These are phyloP conservation scores for Pythium plurisporium DNA, from an alignment of 352 stramenopile species.

Conservation along the genomic window DNA sequence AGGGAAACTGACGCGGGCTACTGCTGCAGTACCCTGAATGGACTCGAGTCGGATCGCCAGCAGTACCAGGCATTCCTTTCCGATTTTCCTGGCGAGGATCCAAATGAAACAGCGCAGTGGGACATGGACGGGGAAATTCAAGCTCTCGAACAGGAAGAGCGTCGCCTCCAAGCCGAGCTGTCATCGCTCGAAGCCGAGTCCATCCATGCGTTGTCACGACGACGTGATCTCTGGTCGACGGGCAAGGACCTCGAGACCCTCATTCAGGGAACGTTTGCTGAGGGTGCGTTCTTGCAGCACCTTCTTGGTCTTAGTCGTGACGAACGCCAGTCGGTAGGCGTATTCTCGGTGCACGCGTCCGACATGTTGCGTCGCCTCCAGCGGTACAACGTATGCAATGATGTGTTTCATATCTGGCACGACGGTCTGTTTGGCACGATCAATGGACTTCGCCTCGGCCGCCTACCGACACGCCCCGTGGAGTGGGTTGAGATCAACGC, in stretches of 20 bases:
- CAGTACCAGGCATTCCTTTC: conserved; percentile 59
- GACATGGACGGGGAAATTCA: conserved; percentile 44
- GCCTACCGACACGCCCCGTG: conserved; percentile 73
- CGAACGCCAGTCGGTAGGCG: conserved; percentile 66
- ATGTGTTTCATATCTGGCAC: conserved; percentile 91
- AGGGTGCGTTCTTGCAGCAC: conserved; percentile 77
- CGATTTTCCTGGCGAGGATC: conserved; percentile 35
- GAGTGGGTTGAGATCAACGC: conserved; percentile 91
- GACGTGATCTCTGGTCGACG: conserved; percentile 68
- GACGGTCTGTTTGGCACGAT: conserved; percentile 87
- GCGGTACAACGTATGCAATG: conserved; percentile 87
- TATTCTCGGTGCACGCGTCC: conserved; percentile 76
- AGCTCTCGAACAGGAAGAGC: conserved; percentile 61
- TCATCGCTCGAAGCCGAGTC: conserved; percentile 58
- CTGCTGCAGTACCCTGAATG: conserved; percentile 35
- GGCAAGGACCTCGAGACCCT: conserved; percentile 68
- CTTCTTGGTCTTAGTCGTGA: conserved; percentile 65
- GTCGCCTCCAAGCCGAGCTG: conserved; percentile 43
- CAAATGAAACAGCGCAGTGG: conserved; percentile 33
- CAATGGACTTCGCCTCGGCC: conserved; percentile 81
- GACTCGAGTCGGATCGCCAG: conserved; percentile 36
- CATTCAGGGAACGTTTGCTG: conserved; percentile 61
- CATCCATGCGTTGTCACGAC: conserved; percentile 42
- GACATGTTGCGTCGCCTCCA: conserved; percentile 76
- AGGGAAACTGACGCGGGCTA: too few species aligned